Percentiles rank a stretch among this genome's conserved stretches.
These are phyloP conservation scores for Parachlorella kessleri DNA, from an alignment of 139 green algal species.

Conservation along the genomic window DNA sequence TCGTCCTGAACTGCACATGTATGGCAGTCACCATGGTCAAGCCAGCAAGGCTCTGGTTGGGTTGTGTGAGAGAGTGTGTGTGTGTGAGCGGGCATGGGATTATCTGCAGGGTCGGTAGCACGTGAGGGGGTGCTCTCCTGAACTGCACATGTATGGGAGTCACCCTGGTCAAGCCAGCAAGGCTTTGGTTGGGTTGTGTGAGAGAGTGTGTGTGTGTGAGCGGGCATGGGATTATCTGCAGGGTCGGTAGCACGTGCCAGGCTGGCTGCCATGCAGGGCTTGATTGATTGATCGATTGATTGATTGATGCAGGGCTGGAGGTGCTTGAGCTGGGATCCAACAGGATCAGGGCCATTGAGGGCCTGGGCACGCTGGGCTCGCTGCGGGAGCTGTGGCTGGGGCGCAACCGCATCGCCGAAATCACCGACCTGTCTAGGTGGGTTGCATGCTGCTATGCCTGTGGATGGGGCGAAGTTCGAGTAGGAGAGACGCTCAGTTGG, in stretches of 20 bases:
- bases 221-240: background rate
- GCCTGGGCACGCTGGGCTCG: slow-evolving; percentile 22
- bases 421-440: slow-evolving; percentile 57
- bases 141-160: too few species aligned
- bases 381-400: slow-evolving; percentile 94
- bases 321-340: slow-evolving; percentile 95
- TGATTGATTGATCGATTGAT: too few species aligned
- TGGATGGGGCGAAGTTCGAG: too few species aligned
- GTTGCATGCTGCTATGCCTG: too few species aligned
- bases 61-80: too few species aligned
- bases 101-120: background rate
- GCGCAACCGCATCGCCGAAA: slow-evolving; percentile 82
- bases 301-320: slow-evolving; percentile 47
- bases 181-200: too few species aligned
- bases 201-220: too few species aligned
- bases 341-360: slow-evolving; percentile 74
- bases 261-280: too few species aligned
- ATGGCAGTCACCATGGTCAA: background rate
- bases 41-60: too few species aligned
- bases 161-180: background rate
- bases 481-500: too few species aligned
- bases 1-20: too few species aligned
- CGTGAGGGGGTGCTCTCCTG: too few species aligned
- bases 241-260: background rate
- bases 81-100: background rate